Evolutionary conservation across 257 asterid species (phyloP).

Genomic region (Solanum arcanum): DNA sequence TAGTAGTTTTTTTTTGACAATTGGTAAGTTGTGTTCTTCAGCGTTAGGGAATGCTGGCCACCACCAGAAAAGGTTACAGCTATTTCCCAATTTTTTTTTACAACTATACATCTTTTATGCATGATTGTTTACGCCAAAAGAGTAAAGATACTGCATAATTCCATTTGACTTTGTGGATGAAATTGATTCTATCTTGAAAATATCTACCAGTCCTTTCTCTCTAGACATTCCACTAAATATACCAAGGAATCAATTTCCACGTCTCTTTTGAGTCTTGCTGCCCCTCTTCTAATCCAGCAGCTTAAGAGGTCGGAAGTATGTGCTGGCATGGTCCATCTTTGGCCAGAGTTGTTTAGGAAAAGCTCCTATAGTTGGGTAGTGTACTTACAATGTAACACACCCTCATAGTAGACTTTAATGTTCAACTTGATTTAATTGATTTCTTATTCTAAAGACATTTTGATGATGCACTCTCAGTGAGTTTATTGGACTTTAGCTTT

Average conservation of each 20-base stretch:
- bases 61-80: background rate
- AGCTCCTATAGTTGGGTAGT: background rate
- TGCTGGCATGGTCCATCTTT: background rate
- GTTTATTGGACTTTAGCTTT: background rate
- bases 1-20: background rate
- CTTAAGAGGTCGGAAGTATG: background rate
- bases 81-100: too few species aligned
- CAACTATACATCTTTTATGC: background rate
- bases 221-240: background rate
- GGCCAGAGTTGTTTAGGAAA: background rate
- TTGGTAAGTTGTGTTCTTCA: background rate
- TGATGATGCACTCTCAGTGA: background rate
- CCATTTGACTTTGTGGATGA: background rate
- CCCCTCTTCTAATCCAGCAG: background rate
- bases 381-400: background rate
- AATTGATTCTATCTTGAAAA: background rate
- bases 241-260: background rate
- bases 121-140: background rate
- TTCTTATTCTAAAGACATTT: background rate
- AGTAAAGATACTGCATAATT: background rate
- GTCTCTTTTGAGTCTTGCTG: background rate
- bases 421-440: background rate
- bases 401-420: background rate
- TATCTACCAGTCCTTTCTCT: background rate
- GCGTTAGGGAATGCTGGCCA: background rate